Percentiles rank a stretch among this genome's conserved stretches.
Conservation (phyloP, 23 red algal genomes). For the Pyropia haitanensis region DNA sequence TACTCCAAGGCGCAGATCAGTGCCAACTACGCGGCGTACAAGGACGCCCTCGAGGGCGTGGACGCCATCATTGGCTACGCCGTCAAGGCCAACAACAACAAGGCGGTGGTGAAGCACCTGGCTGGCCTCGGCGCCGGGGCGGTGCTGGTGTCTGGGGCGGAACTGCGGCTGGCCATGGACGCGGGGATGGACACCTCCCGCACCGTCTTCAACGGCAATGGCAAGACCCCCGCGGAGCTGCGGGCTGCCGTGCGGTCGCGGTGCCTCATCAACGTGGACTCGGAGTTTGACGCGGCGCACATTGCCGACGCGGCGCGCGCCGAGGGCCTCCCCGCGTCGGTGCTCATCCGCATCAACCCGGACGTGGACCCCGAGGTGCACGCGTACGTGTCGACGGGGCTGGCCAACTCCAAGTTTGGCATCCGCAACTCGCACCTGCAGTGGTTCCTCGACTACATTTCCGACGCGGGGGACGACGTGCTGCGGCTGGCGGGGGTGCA, state of each 20-base stretch:
- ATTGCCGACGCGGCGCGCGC: conserved; percentile 44
- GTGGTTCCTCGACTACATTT: conserved; percentile 87
- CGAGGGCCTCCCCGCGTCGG: conserved; percentile 33
- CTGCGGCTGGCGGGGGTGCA: conserved; percentile 80
- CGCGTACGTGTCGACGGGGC: conserved; percentile 80
- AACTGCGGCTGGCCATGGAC: conserved; percentile 66
- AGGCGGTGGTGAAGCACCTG: conserved; percentile 52
- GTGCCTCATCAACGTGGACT: conserved; percentile 91
- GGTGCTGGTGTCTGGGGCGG: conserved; percentile 81
- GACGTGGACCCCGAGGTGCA: conserved; percentile 92
- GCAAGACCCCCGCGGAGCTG: conserved; percentile 75
- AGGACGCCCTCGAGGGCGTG: conserved; percentile 59
- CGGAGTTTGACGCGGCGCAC: conserved; percentile 91
- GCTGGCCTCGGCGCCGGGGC: conserved; percentile 53
- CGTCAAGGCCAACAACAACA: conserved; percentile 94
- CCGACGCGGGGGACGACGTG: conserved; percentile 20
- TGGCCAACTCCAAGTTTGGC: conserved; percentile 93
- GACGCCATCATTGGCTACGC: conserved; percentile 92
- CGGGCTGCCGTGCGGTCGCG: conserved; percentile 45
- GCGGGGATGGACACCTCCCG: conserved; percentile 87
- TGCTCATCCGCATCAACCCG: conserved; percentile 92
- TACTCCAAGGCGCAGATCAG: conserved; percentile 74
- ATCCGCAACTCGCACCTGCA: conserved; percentile 85
- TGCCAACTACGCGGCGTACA: conserved; percentile 64
- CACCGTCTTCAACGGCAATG: conserved; percentile 93